Evolutionary conservation across 371 early-diverging fungal genomes (phyloP).

Genomic region (Circinella umbellata): DNA sequence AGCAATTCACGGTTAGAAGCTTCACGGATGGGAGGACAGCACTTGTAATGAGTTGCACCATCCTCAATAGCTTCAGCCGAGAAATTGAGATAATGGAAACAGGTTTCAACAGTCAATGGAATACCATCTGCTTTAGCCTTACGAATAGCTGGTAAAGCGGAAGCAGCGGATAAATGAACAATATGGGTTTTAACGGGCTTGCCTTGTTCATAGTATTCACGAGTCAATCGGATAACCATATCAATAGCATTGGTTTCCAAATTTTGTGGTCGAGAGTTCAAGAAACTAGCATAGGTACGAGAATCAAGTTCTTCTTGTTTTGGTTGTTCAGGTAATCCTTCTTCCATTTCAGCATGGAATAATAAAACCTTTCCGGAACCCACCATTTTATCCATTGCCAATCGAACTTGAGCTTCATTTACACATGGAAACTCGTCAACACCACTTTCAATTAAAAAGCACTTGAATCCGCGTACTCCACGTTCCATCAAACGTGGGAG

Average conservation of each 20-base stretch:
- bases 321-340: constrained; percentile 11
- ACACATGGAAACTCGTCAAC: constrained; percentile 87
- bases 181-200: constrained; percentile 78
- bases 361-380: constrained; percentile 60
- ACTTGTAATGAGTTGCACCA: constrained; percentile 83
- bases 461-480: constrained; percentile 84
- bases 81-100: constrained; percentile 81
- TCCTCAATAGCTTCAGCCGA: constrained; percentile 71
- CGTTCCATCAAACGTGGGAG: constrained; percentile 66
- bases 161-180: constrained; percentile 81
- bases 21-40: constrained; percentile 87
- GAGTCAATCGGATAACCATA: constrained; percentile 70
- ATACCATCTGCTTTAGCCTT: constrained; percentile 74
- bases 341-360: constrained; percentile 85
- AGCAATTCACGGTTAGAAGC: constrained; percentile 70
- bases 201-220: constrained; percentile 58
- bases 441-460: constrained; percentile 85
- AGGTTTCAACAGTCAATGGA: constrained; percentile 81
- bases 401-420: constrained; percentile 67
- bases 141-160: constrained; percentile 75
- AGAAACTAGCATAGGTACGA: constrained; percentile 68
- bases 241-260: constrained; percentile 79
- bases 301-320: constrained; percentile 26
- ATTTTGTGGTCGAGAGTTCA: constrained; percentile 70
- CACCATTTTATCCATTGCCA: constrained; percentile 67